Conservation (phyloP, 2,329 filamentous ascomycete genomes). For the Penicillium sp. region DNA sequence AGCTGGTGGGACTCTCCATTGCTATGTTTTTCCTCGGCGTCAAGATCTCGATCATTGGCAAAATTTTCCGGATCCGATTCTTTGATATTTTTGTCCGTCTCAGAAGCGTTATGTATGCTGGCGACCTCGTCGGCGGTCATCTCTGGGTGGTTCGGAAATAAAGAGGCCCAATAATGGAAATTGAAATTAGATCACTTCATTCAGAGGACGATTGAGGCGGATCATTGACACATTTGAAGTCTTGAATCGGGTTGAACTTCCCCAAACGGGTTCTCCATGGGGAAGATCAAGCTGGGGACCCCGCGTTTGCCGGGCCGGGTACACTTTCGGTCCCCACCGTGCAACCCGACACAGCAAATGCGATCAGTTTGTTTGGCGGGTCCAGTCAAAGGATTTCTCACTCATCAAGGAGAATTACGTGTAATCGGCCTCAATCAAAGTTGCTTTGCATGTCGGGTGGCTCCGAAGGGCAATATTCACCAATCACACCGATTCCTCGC, state of each 20-base stretch:
- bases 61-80: neutral
- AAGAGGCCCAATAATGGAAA: neutral
- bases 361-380: neutral
- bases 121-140: conserved; percentile 4
- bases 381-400: neutral
- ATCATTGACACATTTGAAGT: neutral
- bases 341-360: neutral
- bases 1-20: neutral
- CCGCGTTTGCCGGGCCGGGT: neutral
- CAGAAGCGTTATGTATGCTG: neutral
- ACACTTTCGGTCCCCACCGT: neutral
- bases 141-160: neutral
- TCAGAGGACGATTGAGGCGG: neutral
- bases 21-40: conserved; percentile 2
- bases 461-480: neutral
- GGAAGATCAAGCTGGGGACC: neutral
- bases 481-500: neutral
- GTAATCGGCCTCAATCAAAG: neutral
- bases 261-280: neutral
- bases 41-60: neutral
- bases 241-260: neutral
- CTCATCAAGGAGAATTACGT: neutral
- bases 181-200: neutral
- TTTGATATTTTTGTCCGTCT: neutral
- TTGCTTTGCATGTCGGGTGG: neutral